phyloP scores from a whole-genome alignment of 495 filamentous ascomycete species.

The Ascodesmis nigricans region DNA sequence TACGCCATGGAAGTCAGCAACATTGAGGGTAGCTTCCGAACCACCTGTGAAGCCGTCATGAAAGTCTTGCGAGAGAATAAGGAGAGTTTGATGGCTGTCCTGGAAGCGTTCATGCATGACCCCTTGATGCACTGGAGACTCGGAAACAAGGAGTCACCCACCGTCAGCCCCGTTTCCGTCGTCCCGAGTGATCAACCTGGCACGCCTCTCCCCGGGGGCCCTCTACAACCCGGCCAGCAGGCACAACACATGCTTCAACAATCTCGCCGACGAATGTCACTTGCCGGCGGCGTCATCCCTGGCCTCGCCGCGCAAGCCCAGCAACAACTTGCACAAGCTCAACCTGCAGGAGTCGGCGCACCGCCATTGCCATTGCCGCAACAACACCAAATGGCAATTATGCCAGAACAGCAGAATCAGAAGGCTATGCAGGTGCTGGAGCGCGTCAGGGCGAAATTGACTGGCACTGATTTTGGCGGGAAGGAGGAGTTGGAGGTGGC shows the following conservation, averaged over 20 bases:
- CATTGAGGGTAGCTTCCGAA: conserved; percentile 92
- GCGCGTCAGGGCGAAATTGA: conserved; percentile 85
- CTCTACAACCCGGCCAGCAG: conserved; percentile 6
- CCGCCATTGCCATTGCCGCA: conserved; percentile 2
- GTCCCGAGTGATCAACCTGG: too few relatives aligned
- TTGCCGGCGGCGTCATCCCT: conserved; percentile 9
- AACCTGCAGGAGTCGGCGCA: conserved; percentile 7
- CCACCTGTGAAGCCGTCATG: conserved; percentile 97
- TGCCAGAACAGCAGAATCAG: conserved; percentile 70
- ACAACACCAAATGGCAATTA: conserved; percentile 27
- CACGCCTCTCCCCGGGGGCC: too few relatives aligned
- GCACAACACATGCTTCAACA: not conserved
- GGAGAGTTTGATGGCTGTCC: conserved; percentile 90
- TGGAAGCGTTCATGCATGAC: conserved; percentile 99
- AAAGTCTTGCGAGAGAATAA: conserved; percentile 89
- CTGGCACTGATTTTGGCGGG: conserved; percentile 42
- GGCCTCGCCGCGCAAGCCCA: conserved; percentile 10
- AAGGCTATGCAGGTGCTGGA: conserved; percentile 78
- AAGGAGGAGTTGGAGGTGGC: conserved; percentile 67
- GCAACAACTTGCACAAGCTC: conserved; percentile 9
- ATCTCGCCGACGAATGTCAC: not conserved
- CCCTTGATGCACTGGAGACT: conserved; percentile 94
- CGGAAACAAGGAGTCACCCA: conserved; percentile 50
- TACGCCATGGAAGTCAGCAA: conserved; percentile 99
- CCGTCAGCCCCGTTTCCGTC: conserved; percentile 11